phyloP scores from a whole-genome alignment of 805 yeast genomes.

The Myxozyma sirexii region DNA sequence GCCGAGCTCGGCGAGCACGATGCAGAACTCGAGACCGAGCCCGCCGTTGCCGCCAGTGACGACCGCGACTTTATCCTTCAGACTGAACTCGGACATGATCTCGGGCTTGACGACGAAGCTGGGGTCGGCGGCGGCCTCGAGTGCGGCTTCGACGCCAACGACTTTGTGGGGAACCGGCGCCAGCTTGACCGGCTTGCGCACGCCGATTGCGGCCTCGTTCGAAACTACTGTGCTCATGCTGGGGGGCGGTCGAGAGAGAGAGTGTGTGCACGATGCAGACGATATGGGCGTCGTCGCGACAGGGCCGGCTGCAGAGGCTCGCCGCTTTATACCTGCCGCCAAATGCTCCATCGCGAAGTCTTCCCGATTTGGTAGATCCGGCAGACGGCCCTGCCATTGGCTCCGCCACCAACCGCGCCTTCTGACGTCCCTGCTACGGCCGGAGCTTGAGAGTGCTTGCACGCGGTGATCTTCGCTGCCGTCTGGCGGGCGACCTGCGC shows the following conservation, averaged over 20 bases:
- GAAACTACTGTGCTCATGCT: not conserved
- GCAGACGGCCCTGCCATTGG: no score
- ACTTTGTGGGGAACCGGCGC: conserved; percentile 36
- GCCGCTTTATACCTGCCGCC: no score
- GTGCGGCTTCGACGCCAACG: conserved; percentile 40
- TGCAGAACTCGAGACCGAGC: conserved; percentile 50
- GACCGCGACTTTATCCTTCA: conserved; percentile 48
- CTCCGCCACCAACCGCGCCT: no score
- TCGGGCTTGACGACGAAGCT: conserved; percentile 33
- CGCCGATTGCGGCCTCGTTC: not conserved
- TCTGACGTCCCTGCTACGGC: no score
- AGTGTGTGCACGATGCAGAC: no score
- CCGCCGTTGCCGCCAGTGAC: conserved; percentile 52
- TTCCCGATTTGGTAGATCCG: no score
- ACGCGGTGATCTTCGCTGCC: no score
- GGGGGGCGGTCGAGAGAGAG: not conserved
- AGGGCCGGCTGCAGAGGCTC: no score
- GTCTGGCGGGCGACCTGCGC: no score
- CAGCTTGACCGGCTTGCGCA: conserved; percentile 15
- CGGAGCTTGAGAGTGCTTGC: no score
- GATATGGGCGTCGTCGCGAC: no score
- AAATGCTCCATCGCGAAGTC: no score
- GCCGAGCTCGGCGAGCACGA: conserved; percentile 50
- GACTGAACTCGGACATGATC: conserved; percentile 47
- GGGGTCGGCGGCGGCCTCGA: conserved; percentile 36